phyloP scores from a whole-genome alignment of 441 rosid genomes.

The Populus hybrid region DNA sequence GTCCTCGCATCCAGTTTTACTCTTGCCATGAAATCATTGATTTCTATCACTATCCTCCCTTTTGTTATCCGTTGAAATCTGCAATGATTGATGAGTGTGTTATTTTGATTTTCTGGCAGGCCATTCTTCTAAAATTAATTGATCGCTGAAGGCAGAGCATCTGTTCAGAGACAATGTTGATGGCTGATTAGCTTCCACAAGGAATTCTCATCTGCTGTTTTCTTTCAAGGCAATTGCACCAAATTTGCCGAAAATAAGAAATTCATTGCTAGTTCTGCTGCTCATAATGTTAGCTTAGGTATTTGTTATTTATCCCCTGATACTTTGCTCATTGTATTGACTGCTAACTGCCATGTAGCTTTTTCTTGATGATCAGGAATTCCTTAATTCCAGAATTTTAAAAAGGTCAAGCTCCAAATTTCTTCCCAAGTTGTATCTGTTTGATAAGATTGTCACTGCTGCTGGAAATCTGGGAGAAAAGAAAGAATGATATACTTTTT shows the following conservation, averaged over 20 bases:
- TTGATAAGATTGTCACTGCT: background rate
- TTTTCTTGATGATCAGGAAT: background rate
- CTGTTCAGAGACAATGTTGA: background rate
- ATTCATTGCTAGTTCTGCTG: background rate
- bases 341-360: background rate
- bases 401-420: background rate
- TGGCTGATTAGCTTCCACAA: background rate
- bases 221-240: background rate
- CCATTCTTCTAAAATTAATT: slow-evolving; percentile 42
- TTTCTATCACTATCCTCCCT: background rate
- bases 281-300: background rate
- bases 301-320: background rate
- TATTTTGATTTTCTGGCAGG: slow-evolving; percentile 34
- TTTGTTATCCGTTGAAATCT: background rate
- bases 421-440: background rate
- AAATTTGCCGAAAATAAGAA: background rate
- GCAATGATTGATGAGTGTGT: background rate
- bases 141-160: slow-evolving; percentile 23
- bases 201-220: background rate
- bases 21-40: background rate
- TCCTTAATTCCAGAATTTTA: background rate
- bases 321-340: background rate
- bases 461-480: background rate
- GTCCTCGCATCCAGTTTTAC: background rate
- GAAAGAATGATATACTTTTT: background rate